These are phyloP conservation scores for Tephrocybe rancida DNA, from an alignment of 768 basidiomycete genomes.

Conservation along the genomic window DNA sequence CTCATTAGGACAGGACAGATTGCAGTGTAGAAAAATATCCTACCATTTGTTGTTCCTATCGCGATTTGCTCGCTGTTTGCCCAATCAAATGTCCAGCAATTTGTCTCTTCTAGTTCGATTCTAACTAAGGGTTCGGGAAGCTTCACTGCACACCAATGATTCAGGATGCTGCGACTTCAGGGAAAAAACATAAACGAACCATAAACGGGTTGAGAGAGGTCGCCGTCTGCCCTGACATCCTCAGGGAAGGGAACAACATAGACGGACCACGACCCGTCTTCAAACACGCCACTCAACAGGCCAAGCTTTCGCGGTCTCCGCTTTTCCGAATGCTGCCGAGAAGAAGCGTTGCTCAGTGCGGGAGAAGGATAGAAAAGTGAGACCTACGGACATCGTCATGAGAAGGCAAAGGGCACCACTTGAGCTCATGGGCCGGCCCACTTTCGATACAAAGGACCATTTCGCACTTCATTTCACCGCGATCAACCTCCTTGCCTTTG, in stretches of 20 bases:
- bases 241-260: conserved; percentile 80
- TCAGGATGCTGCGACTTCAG: not conserved
- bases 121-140: conserved; percentile 66
- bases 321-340: conserved; percentile 8
- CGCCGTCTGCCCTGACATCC: conserved; percentile 37
- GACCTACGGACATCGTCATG: conserved; percentile 51
- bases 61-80: conserved; percentile 83
- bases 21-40: not conserved
- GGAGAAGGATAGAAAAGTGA: not conserved
- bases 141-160: conserved; percentile 42
- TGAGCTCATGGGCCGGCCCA: conserved; percentile 78
- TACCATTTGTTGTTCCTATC: conserved; percentile 85
- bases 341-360: not conserved
- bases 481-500: conserved; percentile 21
- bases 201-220: conserved; percentile 42
- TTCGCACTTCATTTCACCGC: conserved; percentile 70
- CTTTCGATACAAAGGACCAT: conserved; percentile 84
- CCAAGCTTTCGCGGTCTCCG: conserved; percentile 65
- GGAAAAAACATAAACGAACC: conserved; percentile 37
- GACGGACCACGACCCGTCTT: conserved; percentile 83
- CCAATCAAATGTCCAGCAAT: conserved; percentile 88
- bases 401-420: conserved; percentile 93
- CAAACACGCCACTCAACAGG: conserved; percentile 80
- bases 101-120: conserved; percentile 74
- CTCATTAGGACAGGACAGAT: conserved; percentile 79